Evolutionary conservation across 805 yeast genomes (phyloP), one percentile per base, ranked within the genome.

Genomic region (Suhomyces sp.): DNA sequence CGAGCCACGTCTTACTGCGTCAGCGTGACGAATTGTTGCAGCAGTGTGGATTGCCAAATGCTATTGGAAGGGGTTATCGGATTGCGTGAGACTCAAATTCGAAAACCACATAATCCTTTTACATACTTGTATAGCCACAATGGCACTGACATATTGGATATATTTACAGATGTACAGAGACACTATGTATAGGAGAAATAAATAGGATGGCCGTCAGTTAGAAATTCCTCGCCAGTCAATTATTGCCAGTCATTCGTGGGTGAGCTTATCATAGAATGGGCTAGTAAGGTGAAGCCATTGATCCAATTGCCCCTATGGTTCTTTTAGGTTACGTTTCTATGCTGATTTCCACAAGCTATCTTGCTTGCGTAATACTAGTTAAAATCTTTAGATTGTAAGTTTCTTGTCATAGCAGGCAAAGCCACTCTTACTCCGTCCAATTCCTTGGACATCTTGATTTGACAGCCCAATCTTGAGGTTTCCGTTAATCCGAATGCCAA

Each of bases 401-500:
- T 94, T 61, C 99, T 79, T 7, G 99, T 94, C 97, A 94, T 89
- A 13, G 97, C 93, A 17, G 99, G 99, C 57, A 94, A 77, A 0
- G 98, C 98, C 4, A 94, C 96, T 61, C 98, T 80, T 35, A 94
- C 72, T 0, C 99, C 99, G 66, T 94, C 97, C 51, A 94, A 74
- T 46, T 89, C 96, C 67, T 90, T 91, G 27, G 86, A 73, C 97
- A 94, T 89, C 53, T 79, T 78, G 39, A 94, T 86, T 72, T 93
- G 97, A 69, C 99, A 94, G 0, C 98, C 99, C 59, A 94, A 77
- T 66, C 99, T 82, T 21, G 97, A 89, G 7, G 99, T 94, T 66
- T 94, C 99, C 4, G 98, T 94, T 44, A 94, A 80, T 0, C 99
- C 99, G 66, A 94, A 94, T 0, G 99, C 99, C 64, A 94, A 78